Base-by-base conservation (phyloP, 129 eudicot genomes). In the Centella asiatica region DNA sequence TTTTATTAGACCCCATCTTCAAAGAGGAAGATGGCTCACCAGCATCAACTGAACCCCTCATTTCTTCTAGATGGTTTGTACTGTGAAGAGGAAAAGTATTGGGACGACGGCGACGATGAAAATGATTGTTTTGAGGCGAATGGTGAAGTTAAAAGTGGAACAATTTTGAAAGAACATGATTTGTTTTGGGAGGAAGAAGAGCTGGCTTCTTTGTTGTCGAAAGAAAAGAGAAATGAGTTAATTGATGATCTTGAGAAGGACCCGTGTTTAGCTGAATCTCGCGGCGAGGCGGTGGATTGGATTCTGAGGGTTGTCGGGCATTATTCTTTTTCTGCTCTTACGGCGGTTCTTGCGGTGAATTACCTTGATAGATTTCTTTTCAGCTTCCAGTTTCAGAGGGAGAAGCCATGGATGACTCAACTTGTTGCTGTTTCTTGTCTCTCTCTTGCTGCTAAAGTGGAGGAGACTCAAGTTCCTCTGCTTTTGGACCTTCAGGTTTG, bases 361-460 rank as follows among this genome's bases (percentile, higher is more conserved):
- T 85, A 85, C 64, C 65, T 88, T 2, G 94, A 88, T 63, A 75
- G 90, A 58, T 88, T 88, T 67, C 15, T 85, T 46, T 71, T 60
- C 8, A 77, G 54, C 53, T 71, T 71, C 31, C 68, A 72, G 34
- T 79, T 82, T 34, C 65, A 77, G 19, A 63, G 36, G 20, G 83
- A 74, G n/a, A 80, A 85, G 76, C 77, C 90, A 46, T 89, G 97
- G 97, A 78, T 82, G 85, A 68, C 73, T 24, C 97, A 89, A 44
- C 84, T 89, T 52, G 81, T 77, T 68, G 79, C 86, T 71, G 97
- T 89, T 59, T 72, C 90, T 45, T 89, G 95, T 50, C 73, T 89
- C 2, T 85, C 97, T 9, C 69, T 89, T 28, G 97, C 97, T 70
- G 97, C 97, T 26, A 89, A 89, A 76, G 87, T 89, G 62, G 97